A percentile compares a stretch with the other conserved stretches of the same genome.
phyloP scores from a whole-genome alignment of 2,329 filamentous ascomycete genomes.

The Pestalotiopsis fici region DNA sequence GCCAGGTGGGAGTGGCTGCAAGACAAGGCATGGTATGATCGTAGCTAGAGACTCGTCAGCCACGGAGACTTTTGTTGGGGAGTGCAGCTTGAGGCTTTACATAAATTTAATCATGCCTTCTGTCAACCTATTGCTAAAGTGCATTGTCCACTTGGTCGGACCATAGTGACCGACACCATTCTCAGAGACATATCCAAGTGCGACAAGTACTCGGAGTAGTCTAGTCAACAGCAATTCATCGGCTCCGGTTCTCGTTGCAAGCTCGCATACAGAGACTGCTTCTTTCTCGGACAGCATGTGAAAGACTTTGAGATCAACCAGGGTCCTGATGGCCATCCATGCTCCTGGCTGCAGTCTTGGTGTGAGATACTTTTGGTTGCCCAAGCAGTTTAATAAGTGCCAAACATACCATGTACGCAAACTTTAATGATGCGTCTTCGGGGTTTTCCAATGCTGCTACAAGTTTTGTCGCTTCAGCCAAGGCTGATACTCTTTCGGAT shows the following conservation, averaged over 20 bases:
- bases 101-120: background rate
- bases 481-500: background rate
- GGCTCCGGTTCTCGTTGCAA: background rate
- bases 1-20: background rate
- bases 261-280: background rate
- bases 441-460: constrained; percentile 3
- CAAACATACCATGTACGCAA: background rate
- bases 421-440: background rate
- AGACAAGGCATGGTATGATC: background rate
- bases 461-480: background rate
- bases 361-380: too few species aligned
- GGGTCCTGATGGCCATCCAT: background rate
- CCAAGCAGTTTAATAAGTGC: too few species aligned
- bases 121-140: background rate
- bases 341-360: background rate
- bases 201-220: background rate
- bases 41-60: background rate
- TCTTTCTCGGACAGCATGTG: background rate
- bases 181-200: background rate
- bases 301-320: background rate
- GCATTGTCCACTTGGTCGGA: background rate
- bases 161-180: background rate
- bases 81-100: background rate
- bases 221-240: background rate
- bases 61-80: background rate